Percentiles rank a stretch among this genome's conserved stretches.
phyloP scores from a whole-genome alignment of 352 stramenopile genomes.

The Globisporangium polare region DNA sequence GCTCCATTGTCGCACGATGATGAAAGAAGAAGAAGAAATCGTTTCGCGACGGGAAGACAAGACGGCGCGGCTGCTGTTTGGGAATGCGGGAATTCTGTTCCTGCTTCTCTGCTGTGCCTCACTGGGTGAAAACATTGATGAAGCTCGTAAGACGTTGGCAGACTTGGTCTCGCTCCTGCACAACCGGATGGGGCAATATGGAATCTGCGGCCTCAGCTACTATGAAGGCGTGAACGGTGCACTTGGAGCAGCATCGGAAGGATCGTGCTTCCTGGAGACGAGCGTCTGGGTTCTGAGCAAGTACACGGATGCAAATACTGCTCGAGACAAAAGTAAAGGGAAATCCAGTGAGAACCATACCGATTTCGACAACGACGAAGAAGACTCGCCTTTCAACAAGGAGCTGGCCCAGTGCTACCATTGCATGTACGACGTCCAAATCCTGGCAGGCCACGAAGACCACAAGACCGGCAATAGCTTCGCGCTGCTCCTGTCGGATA shows the following conservation, averaged over 20 bases:
- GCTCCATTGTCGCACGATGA: conserved; percentile 41
- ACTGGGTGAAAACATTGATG: background rate
- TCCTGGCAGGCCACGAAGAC: conserved; percentile 50
- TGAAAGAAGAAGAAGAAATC: conserved; percentile 72
- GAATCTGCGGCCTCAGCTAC: conserved; percentile 41
- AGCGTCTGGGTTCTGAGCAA: conserved; percentile 32
- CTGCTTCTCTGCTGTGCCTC: conserved; percentile 22
- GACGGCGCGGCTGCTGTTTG: conserved; percentile 39
- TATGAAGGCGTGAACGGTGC: conserved; percentile 11
- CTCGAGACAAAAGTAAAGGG: conserved; percentile 9
- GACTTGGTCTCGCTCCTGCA: conserved; percentile 40
- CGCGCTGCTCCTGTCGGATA: conserved; percentile 20
- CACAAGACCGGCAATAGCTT: conserved; percentile 51
- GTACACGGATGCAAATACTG: conserved; percentile 15
- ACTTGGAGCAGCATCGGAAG: conserved; percentile 1
- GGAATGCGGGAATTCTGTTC: conserved; percentile 50
- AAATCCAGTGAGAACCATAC: conserved; percentile 4
- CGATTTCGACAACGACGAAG: conserved; percentile 12
- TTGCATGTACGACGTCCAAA: conserved; percentile 71
- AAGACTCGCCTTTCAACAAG: conserved; percentile 35
- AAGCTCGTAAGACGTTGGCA: conserved; percentile 1
- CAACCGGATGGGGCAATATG: conserved; percentile 36
- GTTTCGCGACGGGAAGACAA: conserved; percentile 40
- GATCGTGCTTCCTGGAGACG: conserved; percentile 39
- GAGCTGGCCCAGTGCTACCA: conserved; percentile 64